Base-by-base conservation (phyloP, 257 asterid species). In the Nyctanthes arbortristis region DNA sequence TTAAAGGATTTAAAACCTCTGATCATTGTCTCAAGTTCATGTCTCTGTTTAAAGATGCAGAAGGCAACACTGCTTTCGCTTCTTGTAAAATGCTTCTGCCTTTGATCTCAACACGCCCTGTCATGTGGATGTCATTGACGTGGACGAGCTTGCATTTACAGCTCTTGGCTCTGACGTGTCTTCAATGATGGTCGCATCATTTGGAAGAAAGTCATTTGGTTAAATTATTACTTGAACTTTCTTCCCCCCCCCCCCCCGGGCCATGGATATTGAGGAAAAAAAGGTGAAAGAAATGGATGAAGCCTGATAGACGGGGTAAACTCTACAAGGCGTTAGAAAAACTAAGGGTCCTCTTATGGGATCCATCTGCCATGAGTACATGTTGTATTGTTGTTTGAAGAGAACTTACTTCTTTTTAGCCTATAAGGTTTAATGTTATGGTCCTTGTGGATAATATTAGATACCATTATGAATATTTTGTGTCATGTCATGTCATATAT, bases 341-440 rank as follows among this genome's bases (percentile, higher is more conserved):
- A 36, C 28, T 64, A 47, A 30, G 45, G 59, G 18, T 14, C 28
- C 28, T 49, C 29, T 63, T 13, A 20, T 27, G 54, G 54, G n/a
- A n/a, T 71, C 35, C 65, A 77, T 66, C 70, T 66, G 56, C 69
- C 57, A 63, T 49, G 66, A 67, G 72, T 67, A 54, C 31, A 45
- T 72, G 72, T 65, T n/a, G n/a, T n/a, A n/a, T n/a, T n/a, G n/a
- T n/a, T 75, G 78, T 77, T 57, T 60, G 68, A 56, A 55, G 75
- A 67, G 74, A 30, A 77, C 32, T 77, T 66, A 47, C 72, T 31
- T 71, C 32, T 47, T 65, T 52, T 49, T 34, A 34, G 24, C n/a
- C n/a, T n/a, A 32, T 77, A 31, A 67, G 61, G 65, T 72, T 66
- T 33, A n/a, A 45, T 59, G 45, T 66, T 35, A 66, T 59, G n/a